phyloP scores from a whole-genome alignment of 2,329 filamentous ascomycete species.

The Fusarium armeniacum region DNA sequence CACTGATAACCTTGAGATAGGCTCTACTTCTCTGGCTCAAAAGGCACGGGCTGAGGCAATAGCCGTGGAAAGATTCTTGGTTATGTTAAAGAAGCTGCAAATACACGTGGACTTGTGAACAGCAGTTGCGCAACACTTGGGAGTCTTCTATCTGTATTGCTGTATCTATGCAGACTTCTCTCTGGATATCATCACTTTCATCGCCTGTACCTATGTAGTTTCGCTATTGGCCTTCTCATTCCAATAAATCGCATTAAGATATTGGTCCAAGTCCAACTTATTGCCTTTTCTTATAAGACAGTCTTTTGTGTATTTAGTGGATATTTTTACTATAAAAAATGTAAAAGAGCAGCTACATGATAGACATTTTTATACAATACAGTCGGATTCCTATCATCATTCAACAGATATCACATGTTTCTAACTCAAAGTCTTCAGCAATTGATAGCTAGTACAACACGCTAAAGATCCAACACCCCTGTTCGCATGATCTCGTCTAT shows the following conservation, averaged over 20 bases:
- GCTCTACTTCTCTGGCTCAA: not conserved
- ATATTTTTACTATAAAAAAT: too few relatives aligned
- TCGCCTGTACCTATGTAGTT: not conserved
- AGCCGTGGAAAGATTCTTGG: not conserved
- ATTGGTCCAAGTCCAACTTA: not conserved
- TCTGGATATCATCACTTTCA: accelerated
- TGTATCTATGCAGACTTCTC: not conserved
- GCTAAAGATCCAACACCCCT: not conserved
- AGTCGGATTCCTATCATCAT: too few relatives aligned
- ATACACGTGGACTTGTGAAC: not conserved
- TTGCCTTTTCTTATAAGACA: not conserved
- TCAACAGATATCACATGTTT: too few relatives aligned
- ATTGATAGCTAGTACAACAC: not conserved
- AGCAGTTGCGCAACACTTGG: not conserved
- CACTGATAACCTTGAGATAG: not conserved
- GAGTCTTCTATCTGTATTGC: not conserved
- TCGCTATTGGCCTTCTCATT: not conserved
- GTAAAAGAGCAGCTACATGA: too few relatives aligned
- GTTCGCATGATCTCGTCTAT: conserved; percentile 12
- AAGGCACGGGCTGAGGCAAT: not conserved
- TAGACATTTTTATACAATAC: not conserved
- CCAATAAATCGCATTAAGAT: not conserved
- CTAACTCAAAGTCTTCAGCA: not conserved
- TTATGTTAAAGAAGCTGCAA: not conserved
- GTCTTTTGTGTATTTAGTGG: not conserved